A percentile compares a stretch with the other conserved stretches of the same genome.
Evolutionary conservation across 768 basidiomycete species (phyloP).

Genomic region (Agaricus subrufescens): DNA sequence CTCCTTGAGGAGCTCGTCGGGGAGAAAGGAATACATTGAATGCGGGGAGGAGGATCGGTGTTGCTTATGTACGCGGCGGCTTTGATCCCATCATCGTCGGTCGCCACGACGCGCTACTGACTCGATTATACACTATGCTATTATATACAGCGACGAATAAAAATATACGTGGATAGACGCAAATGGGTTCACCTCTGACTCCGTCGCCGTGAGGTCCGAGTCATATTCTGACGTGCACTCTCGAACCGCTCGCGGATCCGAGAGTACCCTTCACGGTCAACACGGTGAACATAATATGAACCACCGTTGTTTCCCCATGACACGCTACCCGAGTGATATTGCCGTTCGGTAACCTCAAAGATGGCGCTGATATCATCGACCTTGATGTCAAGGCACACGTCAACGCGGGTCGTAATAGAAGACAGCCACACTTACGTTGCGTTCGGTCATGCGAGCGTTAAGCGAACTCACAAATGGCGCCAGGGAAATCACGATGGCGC

Average conservation of each 20-base stretch:
- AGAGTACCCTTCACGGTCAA: slow-evolving; percentile 70
- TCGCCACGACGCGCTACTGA: too few species aligned
- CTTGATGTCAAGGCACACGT: slow-evolving; percentile 24
- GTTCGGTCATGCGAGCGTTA: slow-evolving; percentile 75
- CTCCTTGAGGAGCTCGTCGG: slow-evolving; percentile 20
- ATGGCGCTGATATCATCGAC: slow-evolving; percentile 79
- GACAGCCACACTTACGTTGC: slow-evolving; percentile 51
- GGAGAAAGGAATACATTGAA: slow-evolving; percentile 12
- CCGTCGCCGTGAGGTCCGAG: background rate
- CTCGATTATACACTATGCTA: too few species aligned
- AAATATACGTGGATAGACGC: background rate
- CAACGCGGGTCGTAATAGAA: background rate
- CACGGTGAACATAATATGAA: slow-evolving; percentile 70
- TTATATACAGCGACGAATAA: background rate
- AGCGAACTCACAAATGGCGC: slow-evolving; percentile 76
- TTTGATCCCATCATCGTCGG: too few species aligned
- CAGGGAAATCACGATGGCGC: slow-evolving; percentile 84
- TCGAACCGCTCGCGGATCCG: slow-evolving; percentile 55
- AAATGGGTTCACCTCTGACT: background rate
- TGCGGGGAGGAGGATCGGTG: too few species aligned
- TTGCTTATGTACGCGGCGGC: too few species aligned
- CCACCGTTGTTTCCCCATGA: slow-evolving; percentile 78
- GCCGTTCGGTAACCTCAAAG: slow-evolving; percentile 66
- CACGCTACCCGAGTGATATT: slow-evolving; percentile 69
- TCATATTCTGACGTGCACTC: slow-evolving; percentile 30